A percentile compares a stretch with the other conserved stretches of the same genome.
phyloP scores from a whole-genome alignment of 2,329 filamentous ascomycete species.

The Aspergillus sp. region DNA sequence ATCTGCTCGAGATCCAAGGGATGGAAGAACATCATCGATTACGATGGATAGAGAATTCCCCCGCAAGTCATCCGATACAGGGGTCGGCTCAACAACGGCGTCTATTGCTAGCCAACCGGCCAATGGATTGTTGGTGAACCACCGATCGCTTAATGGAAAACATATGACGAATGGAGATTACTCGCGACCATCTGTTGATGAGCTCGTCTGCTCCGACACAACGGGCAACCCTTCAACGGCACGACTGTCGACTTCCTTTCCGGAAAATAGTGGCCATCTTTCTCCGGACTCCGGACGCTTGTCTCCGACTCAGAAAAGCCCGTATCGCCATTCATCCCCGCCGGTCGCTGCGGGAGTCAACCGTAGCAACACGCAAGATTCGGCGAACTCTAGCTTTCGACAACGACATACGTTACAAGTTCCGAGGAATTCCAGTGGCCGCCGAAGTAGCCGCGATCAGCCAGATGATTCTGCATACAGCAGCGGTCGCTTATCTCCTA shows the following conservation, averaged over 20 bases:
- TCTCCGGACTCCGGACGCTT: conserved; percentile 33
- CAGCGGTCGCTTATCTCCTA: conserved; percentile 80
- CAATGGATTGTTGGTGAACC: conserved; percentile 26
- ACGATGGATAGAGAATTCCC: conserved; percentile 25
- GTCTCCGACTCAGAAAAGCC: conserved; percentile 25
- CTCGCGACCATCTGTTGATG: conserved; percentile 31
- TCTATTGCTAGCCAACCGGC: conserved; percentile 26
- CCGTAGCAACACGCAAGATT: conserved; percentile 52
- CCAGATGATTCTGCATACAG: conserved; percentile 61
- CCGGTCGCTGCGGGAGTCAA: conserved; percentile 59
- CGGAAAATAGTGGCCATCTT: conserved; percentile 32
- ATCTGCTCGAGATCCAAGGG: conserved; percentile 33
- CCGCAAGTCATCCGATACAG: conserved; percentile 30
- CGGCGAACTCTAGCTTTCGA: conserved; percentile 61
- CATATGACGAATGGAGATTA: conserved; percentile 33
- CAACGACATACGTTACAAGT: conserved; percentile 89
- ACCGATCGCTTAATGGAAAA: conserved; percentile 28
- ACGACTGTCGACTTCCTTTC: conserved; percentile 34
- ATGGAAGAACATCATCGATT: conserved; percentile 28
- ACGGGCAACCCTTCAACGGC: conserved; percentile 29
- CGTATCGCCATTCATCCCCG: conserved; percentile 42
- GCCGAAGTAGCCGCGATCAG: conserved; percentile 66
- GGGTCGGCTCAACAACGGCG: conserved; percentile 25
- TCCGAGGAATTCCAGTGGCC: conserved; percentile 65
- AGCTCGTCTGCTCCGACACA: conserved; percentile 27